Base-by-base conservation (phyloP, 495 filamentous ascomycete species). In the Penicillium cinerascens region DNA sequence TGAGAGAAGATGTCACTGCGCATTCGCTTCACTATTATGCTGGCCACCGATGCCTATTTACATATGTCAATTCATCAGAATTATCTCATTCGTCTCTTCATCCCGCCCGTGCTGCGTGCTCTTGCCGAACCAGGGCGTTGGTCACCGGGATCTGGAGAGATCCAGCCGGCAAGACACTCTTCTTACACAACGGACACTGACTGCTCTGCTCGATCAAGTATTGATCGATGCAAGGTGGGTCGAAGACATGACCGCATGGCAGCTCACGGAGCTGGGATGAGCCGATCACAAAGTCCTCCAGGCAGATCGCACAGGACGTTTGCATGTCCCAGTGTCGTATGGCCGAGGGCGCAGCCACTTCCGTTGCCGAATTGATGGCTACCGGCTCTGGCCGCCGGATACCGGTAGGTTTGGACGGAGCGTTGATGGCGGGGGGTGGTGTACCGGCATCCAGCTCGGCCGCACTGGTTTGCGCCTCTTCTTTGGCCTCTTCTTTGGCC, bases 241-340 rank as follows among this genome's bases (percentile, higher is more conserved):
- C 91, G 70, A 90, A 97, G 49, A 96, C 91, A 63, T 97, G 92
- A 0, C 86, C 81, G 56, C 92, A 97, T 0, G 88, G 85, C 4
- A 97, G 75, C 66, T 95, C 88, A 35, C 91, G 87, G 52, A 96
- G 88, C 20, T 79, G 78, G 0, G 90, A 86, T 15, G 65, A 61
- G 8, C 78, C 77, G 16, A 84, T 80, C 21, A 83, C 76, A 64
- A 87, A 97, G 51, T 89, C 81, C 17, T 93, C 89, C 2, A 95
- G 79, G 59, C 92, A 97, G 51, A 97, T 95, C 5, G 85, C 78
- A 62, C 92, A 97, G 6, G 78, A 83, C 0, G 87, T 84, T 66
- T 69, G 67, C 17, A 59, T 68, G 59, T 66, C 56, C 56, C 63
- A 64, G 43, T 61, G 47, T 42, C 57, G 63, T 52, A 63, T 61